Evolutionary conservation across 2,329 filamentous ascomycete species (phyloP).

Genomic region (Exophiala xenobiotica): DNA sequence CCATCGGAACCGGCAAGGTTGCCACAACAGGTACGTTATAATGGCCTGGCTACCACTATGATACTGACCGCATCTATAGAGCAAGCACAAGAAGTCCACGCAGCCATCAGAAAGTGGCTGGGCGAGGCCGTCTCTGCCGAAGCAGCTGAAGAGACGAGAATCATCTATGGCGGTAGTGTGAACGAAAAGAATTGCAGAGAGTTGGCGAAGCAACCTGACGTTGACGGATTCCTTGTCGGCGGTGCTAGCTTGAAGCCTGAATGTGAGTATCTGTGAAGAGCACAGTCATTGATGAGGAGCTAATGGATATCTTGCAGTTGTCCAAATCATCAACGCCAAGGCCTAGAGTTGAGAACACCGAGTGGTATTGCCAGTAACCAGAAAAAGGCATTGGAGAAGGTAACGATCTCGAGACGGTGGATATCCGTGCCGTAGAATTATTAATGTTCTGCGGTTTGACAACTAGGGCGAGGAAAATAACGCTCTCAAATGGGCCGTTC

Average conservation of each 20-base stretch:
- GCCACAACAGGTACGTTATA: constrained; percentile 57
- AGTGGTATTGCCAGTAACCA: background rate
- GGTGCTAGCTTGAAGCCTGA: constrained; percentile 96
- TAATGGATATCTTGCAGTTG: constrained; percentile 44
- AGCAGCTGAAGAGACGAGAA: constrained; percentile 81
- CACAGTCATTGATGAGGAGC: constrained; percentile 15
- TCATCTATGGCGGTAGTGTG: constrained; percentile 95
- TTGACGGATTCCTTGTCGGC: constrained; percentile 96
- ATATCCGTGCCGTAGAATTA: no score
- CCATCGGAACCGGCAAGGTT: constrained; percentile 88
- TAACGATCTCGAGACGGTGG: no score
- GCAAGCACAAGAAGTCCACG: constrained; percentile 93
- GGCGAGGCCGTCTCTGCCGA: constrained; percentile 69
- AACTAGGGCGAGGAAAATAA: no score
- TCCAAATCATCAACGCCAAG: constrained; percentile 68
- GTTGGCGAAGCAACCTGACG: constrained; percentile 86
- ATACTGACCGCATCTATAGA: constrained; percentile 44
- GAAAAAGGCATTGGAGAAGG: background rate
- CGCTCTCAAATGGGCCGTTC: no score
- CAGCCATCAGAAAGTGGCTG: constrained; percentile 87
- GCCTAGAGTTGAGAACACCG: constrained; percentile 36
- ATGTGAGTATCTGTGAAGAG: constrained; percentile 56
- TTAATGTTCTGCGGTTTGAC: no score
- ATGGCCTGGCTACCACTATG: background rate
- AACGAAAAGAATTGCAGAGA: constrained; percentile 98